These are phyloP conservation scores for Agrostemma githago DNA, from an alignment of 148 eudicot genomes.

Conservation along the genomic window DNA sequence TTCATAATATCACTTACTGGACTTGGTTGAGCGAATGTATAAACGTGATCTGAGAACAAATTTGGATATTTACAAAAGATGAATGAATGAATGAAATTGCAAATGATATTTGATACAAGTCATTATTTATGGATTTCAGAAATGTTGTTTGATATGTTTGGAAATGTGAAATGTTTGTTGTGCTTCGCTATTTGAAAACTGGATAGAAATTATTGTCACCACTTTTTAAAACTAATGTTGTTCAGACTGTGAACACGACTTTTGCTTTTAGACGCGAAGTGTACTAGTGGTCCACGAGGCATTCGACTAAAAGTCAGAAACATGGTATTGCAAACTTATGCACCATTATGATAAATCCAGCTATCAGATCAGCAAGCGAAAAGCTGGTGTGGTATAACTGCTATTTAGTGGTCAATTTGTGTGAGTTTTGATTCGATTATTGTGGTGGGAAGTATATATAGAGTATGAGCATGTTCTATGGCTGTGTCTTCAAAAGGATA, in stretches of 20 bases:
- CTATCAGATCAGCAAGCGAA: background rate
- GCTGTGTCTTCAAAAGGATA: background rate
- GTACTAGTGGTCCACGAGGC: background rate
- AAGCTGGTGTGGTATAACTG: background rate
- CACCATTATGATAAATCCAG: background rate
- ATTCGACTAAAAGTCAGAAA: background rate
- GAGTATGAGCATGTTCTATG: background rate
- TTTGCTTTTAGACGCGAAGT: background rate
- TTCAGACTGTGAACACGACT: background rate
- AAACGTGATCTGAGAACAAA: background rate
- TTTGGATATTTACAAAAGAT: background rate
- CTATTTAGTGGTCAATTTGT: background rate
- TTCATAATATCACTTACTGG: too few relatives aligned
- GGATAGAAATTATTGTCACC: background rate
- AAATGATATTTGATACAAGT: background rate
- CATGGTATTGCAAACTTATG: background rate
- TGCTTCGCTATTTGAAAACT: background rate
- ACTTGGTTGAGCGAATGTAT: background rate
- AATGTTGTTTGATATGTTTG: background rate
- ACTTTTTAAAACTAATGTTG: background rate
- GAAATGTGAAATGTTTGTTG: background rate
- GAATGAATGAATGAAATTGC: background rate
- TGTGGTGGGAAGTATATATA: background rate
- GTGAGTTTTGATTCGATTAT: background rate
- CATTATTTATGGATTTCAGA: background rate